Evolutionary conservation across 2,329 filamentous ascomycete species (phyloP), one percentile per base, ranked within the genome.

Genomic region (Pezicula neosporulosa): DNA sequence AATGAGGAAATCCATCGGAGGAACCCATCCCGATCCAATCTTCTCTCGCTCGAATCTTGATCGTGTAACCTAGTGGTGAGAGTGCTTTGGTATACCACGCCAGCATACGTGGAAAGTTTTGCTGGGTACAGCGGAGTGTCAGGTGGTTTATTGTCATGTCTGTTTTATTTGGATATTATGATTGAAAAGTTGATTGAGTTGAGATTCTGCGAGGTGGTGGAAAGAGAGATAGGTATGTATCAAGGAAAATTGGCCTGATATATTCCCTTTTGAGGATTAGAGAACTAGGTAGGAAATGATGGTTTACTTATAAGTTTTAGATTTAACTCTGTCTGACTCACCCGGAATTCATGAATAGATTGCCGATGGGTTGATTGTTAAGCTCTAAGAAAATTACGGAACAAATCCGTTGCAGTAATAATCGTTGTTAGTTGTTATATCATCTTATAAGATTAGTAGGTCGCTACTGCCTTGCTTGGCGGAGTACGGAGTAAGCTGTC

Each of bases 61-160:
- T 52, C 2, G 45, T 49, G 38, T 60, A 58, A 3, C 48, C 48
- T 4, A 60, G 52, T 13, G 57, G 54, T 19, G 44, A 27, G 33
- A 60, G 48, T 16, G 48, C 36, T 5, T 24, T 36, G 2, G 33
- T 15, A 35, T 58, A 56, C 46, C 57, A 58, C 13, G 45, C 8
- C 4, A 55, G 52, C 13, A 58, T 37, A 48, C 12, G 44, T 35
- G 13, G 51, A 41, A 7, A 54, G 27, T 18, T 49, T 53, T 6
- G 47, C 7, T 37, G 24, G 41, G 41, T 39, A 16, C 15, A 19
- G 30, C 8, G 18, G 27, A 45, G 39, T n/a, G 35, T 16, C 7
- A 50, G 16, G 47, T 58, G 56, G 39, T 58, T 55, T 35, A 60
- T 56, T 28, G 54, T 60, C 59, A 56, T 55, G 63, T 58, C 9